These are phyloP conservation scores for Myriosclerotinia duriaeana DNA, from an alignment of 2,329 filamentous ascomycete species.

Conservation along the genomic window DNA sequence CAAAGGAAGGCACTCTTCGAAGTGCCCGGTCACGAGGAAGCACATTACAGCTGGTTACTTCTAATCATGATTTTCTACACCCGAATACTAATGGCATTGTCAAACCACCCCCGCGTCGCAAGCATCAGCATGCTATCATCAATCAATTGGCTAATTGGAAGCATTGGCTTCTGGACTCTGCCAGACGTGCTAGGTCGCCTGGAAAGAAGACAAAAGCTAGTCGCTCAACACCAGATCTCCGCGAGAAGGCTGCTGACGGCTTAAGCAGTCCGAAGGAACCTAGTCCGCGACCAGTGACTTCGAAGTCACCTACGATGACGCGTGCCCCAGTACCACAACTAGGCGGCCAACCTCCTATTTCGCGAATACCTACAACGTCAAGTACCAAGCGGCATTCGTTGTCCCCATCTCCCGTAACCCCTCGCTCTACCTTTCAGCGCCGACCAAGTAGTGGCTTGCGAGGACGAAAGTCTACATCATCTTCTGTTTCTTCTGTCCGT, in stretches of 20 bases:
- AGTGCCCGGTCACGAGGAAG: slow-evolving; percentile 75
- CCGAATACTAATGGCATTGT: slow-evolving; percentile 44
- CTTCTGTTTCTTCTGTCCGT: slow-evolving; percentile 88
- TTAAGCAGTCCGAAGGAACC: slow-evolving; percentile 50
- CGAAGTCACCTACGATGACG: slow-evolving; percentile 44
- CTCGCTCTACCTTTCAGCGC: slow-evolving; percentile 74
- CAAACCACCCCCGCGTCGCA: slow-evolving; percentile 46
- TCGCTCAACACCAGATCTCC: slow-evolving; percentile 58
- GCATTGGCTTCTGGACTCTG: slow-evolving; percentile 70
- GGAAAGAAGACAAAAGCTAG: slow-evolving; percentile 39
- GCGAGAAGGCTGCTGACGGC: slow-evolving; percentile 48
- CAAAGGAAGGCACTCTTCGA: slow-evolving; percentile 73
- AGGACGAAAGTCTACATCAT: slow-evolving; percentile 93
- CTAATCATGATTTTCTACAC: slow-evolving; percentile 60
- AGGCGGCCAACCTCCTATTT: slow-evolving; percentile 37
- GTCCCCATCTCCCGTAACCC: slow-evolving; percentile 84
- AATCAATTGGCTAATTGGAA: slow-evolving; percentile 67
- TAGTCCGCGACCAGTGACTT: slow-evolving; percentile 61
- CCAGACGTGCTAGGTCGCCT: slow-evolving; percentile 61
- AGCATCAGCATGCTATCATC: slow-evolving; percentile 62
- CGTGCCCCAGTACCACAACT: slow-evolving; percentile 41
- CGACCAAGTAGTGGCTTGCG: slow-evolving; percentile 80
- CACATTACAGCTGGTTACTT: slow-evolving; percentile 78
- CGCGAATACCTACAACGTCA: slow-evolving; percentile 44
- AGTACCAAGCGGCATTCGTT: slow-evolving; percentile 73